Evolutionary conservation across 129 eudicot species (phyloP).

Genomic region (Flaveria trinervia): DNA sequence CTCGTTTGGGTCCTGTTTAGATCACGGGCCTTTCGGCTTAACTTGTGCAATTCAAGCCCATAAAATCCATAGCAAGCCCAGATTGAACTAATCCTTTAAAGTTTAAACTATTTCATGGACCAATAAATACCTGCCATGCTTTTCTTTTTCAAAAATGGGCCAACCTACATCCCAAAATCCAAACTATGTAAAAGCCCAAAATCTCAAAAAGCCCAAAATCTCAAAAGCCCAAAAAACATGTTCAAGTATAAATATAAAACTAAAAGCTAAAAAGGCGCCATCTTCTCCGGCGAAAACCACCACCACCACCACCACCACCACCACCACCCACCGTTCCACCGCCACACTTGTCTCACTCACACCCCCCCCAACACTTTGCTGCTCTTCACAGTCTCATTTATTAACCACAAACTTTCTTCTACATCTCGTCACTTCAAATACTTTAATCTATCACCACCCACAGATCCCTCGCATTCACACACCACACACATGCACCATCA

Average conservation of each 20-base stretch:
- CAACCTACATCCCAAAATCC: background rate
- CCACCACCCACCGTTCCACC: constrained; percentile 17
- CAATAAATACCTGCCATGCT: background rate
- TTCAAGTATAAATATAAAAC: background rate
- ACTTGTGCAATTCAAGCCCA: too few relatives aligned
- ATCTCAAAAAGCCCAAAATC: background rate
- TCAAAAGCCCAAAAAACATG: background rate
- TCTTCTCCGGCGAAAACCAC: constrained; percentile 32
- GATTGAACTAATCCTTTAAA: too few relatives aligned
- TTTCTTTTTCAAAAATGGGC: background rate
- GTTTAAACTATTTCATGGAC: too few relatives aligned
- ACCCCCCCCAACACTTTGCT: constrained; percentile 22
- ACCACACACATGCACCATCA: constrained; percentile 26
- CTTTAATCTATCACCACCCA: constrained; percentile 13
- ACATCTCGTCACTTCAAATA: background rate
- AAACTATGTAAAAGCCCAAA: background rate
- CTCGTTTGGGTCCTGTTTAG: too few relatives aligned
- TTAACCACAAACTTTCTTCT: constrained; percentile 6
- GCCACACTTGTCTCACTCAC: background rate
- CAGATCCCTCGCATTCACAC: constrained; percentile 20
- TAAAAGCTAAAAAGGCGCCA: constrained; percentile 24
- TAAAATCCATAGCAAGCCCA: too few relatives aligned
- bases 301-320: constrained; percentile 30
- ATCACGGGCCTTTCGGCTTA: too few relatives aligned
- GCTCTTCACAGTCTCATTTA: constrained; percentile 33